Base-by-base conservation (phyloP, 108 stramenopile genomes). In the Cyclotella baltica region DNA sequence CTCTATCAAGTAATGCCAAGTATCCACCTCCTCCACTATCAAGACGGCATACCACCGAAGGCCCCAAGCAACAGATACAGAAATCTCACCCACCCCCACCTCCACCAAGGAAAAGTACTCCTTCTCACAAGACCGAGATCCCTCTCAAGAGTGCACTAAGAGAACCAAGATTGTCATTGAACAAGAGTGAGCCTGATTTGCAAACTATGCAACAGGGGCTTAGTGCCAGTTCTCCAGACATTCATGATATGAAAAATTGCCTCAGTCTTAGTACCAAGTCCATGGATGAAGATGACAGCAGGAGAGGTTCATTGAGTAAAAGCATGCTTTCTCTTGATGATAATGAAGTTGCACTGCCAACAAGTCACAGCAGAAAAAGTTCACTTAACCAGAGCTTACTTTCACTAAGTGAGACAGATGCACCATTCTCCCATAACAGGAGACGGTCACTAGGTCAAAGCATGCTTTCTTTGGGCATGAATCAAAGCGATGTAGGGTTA, bases 21-120 rank as follows among this genome's bases (percentile, higher is more conserved):
- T n/a, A n/a, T 22, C 56, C 56, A 3, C 56, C 56, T 4, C 56
- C 56, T 57, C 3, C 27, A 27, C 23, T 57, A 13, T 57, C 56
- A 4, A 25, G 56, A 57, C 1, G 56, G 6, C 56, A 57, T 11
- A 57, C 27, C 28, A 27, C 56, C 3, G 56, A 57, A 29, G 23
- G 2, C 28, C 8, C 15, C 28, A 20, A 29, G 22, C 13, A 25
- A 22, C 13, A 4, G 18, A 23, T 27, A 57, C 28, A 18, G 6
- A 57, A 57, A 57, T 57, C 28, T 1, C 18, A 57, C n/a, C 56
- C 56, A 27, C 56, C 56, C 1, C 56, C 56, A 29, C 56, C 56
- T 2, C 56, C 56, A 27, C 56, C 56, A 57, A 4, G 56, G 28
- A 57, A 29, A 57, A 29, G 13, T 13, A 6, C 56, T 25, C 2